phyloP scores from a whole-genome alignment of 495 filamentous ascomycete genomes.

The Chaetomium tenue region DNA sequence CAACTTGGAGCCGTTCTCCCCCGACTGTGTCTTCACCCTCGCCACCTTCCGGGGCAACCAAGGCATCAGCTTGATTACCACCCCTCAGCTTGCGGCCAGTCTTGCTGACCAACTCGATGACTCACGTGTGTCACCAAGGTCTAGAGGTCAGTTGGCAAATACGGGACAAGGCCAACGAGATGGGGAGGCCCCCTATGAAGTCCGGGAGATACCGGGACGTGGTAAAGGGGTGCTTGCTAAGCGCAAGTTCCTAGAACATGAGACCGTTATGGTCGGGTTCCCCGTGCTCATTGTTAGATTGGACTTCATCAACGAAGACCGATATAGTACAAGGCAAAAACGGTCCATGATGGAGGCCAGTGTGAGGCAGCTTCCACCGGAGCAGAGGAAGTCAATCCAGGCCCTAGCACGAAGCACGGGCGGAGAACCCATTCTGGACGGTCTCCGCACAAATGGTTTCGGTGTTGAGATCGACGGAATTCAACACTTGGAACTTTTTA shows the following conservation, averaged over 20 bases:
- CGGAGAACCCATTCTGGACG: conserved; percentile 66
- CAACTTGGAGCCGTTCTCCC: neutral
- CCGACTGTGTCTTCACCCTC: conserved; percentile 21
- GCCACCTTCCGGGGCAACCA: conserved; percentile 11
- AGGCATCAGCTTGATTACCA: conserved; percentile 20
- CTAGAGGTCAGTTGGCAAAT: neutral
- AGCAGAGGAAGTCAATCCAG: conserved; percentile 23
- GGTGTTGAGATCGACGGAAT: conserved; percentile 38
- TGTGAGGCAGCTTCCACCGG: conserved; percentile 25
- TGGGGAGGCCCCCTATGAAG: conserved; percentile 9
- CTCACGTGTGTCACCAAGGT: neutral
- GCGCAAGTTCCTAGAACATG: conserved; percentile 27
- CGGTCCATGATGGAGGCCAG: conserved; percentile 29
- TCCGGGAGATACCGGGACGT: conserved; percentile 30
- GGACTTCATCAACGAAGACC: conserved; percentile 30
- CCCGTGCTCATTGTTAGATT: conserved; percentile 32
- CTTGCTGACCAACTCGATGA: conserved; percentile 3
- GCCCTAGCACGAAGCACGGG: conserved; percentile 66
- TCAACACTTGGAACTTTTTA: conserved; percentile 32
- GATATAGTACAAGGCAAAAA: conserved; percentile 20
- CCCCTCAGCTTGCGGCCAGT: conserved; percentile 9
- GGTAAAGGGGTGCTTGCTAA: conserved; percentile 35
- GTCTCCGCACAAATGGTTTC: conserved; percentile 59
- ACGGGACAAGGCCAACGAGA: neutral
- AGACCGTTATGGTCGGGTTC: conserved; percentile 32